Conservation (phyloP, 768 basidiomycete species). For the Tulasnella sp. region DNA sequence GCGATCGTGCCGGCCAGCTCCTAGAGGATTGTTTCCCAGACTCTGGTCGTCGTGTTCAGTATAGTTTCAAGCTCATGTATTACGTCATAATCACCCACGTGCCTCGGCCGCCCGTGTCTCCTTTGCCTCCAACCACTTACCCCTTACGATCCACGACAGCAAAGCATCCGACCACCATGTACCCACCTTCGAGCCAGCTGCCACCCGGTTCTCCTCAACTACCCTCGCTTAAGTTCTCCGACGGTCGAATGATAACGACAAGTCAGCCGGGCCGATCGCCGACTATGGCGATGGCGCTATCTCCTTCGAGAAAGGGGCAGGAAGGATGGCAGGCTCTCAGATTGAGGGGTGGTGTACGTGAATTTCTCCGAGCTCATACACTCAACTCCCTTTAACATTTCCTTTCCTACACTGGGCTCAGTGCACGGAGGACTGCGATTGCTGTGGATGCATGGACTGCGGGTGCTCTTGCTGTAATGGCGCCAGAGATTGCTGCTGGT, state of each 20-base stretch:
- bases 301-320: not conserved
- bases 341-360: not conserved
- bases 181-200: not conserved
- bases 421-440: not conserved
- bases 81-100: not conserved
- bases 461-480: not conserved
- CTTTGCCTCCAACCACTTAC: not conserved
- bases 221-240: too few species aligned
- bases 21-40: not conserved
- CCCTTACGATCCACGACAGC: not conserved
- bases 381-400: not conserved
- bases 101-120: not conserved
- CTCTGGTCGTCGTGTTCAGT: not conserved
- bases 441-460: not conserved
- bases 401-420: not conserved
- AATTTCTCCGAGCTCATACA: not conserved
- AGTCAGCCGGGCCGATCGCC: too few species aligned
- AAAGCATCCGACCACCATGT: not conserved
- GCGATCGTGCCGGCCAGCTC: not conserved
- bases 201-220: too few species aligned
- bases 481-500: not conserved
- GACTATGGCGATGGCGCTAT: too few species aligned
- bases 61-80: not conserved
- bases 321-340: not conserved
- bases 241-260: too few species aligned